Percentiles rank a stretch among this genome's conserved stretches.
These are phyloP conservation scores for Spergularia azorica DNA, from an alignment of 179 eudicot genomes.

Conservation along the genomic window DNA sequence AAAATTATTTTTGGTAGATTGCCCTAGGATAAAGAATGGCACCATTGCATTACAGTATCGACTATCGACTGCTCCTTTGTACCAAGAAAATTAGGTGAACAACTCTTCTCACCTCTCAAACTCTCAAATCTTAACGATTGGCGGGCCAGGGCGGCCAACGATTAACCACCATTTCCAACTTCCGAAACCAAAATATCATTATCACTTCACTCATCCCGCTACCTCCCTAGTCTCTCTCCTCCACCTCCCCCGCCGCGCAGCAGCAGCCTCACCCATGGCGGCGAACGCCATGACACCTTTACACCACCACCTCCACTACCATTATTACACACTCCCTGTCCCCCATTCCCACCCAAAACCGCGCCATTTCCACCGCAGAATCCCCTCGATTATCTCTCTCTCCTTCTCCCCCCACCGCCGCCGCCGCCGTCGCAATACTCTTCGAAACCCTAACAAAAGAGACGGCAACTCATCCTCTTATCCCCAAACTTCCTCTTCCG, in stretches of 20 bases:
- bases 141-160: slow-evolving; percentile 9
- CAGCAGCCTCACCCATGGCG: slow-evolving; percentile 13
- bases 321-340: background rate
- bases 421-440: slow-evolving; percentile 37
- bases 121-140: background rate
- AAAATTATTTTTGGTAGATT: too few species aligned
- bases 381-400: slow-evolving; percentile 17
- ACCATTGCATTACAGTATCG: too few species aligned
- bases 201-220: background rate
- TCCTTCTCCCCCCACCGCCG: slow-evolving; percentile 43
- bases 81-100: too few species aligned
- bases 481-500: slow-evolving; percentile 28
- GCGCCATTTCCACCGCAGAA: background rate
- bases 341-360: slow-evolving; percentile 11
- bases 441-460: slow-evolving; percentile 29
- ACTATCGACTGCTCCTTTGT: too few species aligned
- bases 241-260: background rate
- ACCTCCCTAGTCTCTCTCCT: background rate
- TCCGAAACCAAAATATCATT: background rate
- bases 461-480: background rate
- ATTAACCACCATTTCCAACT: background rate
- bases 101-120: too few species aligned
- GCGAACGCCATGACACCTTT: slow-evolving; percentile 13
- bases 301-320: background rate
- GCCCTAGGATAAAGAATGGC: too few species aligned